phyloP scores from a whole-genome alignment of 495 filamentous ascomycete species.

The Recurvomyces mirabilis region DNA sequence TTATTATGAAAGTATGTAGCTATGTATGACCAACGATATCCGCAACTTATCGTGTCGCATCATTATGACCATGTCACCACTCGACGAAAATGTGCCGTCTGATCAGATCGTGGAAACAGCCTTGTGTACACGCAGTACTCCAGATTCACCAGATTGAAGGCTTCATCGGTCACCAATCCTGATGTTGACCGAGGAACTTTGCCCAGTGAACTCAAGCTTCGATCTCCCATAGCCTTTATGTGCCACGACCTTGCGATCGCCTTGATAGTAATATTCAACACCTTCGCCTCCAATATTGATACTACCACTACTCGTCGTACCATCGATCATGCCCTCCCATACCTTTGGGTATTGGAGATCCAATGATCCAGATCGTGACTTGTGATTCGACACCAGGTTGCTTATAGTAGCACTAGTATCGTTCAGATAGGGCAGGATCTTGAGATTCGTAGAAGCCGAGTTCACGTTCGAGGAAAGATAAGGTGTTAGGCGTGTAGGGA shows the following conservation, averaged over 20 bases:
- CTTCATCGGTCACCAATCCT: constrained; percentile 1
- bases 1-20: too few relatives aligned
- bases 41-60: too few relatives aligned
- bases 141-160: too few relatives aligned
- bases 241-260: not conserved
- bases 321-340: constrained; percentile 25
- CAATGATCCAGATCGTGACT: constrained; percentile 19
- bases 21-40: too few relatives aligned
- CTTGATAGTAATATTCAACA: not conserved
- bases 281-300: constrained; percentile 4
- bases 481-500: constrained; percentile 9
- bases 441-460: constrained; percentile 20
- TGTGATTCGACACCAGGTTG: constrained; percentile 21
- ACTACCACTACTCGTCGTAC: constrained; percentile 1
- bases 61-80: too few relatives aligned
- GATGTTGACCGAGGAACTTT: constrained; percentile 1
- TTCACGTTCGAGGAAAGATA: constrained; percentile 18
- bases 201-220: constrained; percentile 4
- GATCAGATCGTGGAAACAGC: too few relatives aligned
- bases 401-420: constrained; percentile 7
- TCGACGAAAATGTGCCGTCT: too few relatives aligned
- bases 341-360: constrained; percentile 27
- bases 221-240: constrained; percentile 5
- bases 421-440: constrained; percentile 16
- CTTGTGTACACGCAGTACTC: too few relatives aligned